Percentiles rank a stretch among this genome's conserved stretches.
phyloP scores from a whole-genome alignment of 208 protist genomes.

The Naegleria gruberi region DNA sequence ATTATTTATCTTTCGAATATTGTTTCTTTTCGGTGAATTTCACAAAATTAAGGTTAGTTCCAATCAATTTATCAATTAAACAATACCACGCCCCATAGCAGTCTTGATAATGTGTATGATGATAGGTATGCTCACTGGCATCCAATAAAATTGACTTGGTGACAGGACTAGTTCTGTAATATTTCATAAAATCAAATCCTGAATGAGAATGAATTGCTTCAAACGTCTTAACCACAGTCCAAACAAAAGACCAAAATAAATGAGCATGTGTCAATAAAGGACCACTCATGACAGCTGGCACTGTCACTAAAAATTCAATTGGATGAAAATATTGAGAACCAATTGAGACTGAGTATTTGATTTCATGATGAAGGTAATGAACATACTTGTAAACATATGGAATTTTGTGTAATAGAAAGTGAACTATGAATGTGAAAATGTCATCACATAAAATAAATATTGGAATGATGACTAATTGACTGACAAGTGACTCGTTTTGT shows the following conservation, averaged over 20 bases:
- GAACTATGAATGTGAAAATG: background rate
- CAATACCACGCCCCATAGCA: background rate
- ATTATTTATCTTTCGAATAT: too few relatives aligned
- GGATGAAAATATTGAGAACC: background rate
- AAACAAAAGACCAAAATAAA: background rate
- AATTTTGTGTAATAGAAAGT: background rate
- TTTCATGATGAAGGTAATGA: background rate
- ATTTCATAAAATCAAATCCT: background rate
- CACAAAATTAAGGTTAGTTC: background rate
- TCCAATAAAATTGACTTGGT: too few relatives aligned
- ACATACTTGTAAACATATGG: background rate
- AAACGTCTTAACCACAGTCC: background rate
- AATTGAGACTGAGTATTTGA: background rate
- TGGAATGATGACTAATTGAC: background rate
- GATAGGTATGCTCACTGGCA: background rate
- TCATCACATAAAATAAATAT: background rate
- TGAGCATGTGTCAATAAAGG: background rate
- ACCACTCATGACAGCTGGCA: background rate
- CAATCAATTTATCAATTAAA: background rate
- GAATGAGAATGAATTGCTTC: background rate
- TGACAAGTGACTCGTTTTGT: background rate
- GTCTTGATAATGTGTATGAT: background rate
- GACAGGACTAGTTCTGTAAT: background rate
- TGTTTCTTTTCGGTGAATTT: background rate
- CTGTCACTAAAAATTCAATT: background rate